Evolutionary conservation across 176 grass and related monocot species (phyloP).

Genomic region (Musa itinerans): DNA sequence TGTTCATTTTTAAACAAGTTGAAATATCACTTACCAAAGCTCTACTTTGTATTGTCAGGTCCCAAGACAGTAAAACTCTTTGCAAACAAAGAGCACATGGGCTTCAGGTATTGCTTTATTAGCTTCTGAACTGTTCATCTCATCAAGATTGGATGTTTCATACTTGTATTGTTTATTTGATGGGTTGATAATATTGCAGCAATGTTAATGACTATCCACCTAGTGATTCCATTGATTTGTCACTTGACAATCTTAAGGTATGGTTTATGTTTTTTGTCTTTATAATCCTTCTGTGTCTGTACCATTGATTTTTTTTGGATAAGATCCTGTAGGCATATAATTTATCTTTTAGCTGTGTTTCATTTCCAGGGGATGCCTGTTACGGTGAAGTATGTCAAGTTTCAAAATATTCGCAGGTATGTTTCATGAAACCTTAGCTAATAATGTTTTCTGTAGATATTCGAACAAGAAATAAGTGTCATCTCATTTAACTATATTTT

Average conservation of each 20-base stretch:
- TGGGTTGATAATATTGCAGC: slow-evolving; percentile 28
- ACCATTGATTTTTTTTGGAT: too few species aligned
- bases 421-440: not conserved
- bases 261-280: not conserved
- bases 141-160: not conserved
- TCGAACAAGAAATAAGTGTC: not conserved
- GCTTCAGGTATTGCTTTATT: slow-evolving; percentile 64
- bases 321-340: not conserved
- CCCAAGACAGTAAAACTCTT: slow-evolving; percentile 81
- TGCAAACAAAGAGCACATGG: slow-evolving; percentile 96
- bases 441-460: not conserved
- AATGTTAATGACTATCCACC: slow-evolving; percentile 91
- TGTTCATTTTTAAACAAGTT: not conserved
- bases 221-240: slow-evolving; percentile 70
- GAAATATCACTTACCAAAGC: not conserved
- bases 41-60: slow-evolving; percentile 34
- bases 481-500: slow-evolving; percentile 4
- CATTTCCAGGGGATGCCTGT: slow-evolving; percentile 52
- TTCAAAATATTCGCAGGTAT: slow-evolving; percentile 98
- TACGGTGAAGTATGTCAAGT: slow-evolving; percentile 86
- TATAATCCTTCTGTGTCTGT: not conserved
- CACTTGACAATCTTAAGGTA: slow-evolving; percentile 70
- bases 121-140: not conserved
- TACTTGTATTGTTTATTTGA: not conserved
- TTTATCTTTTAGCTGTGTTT: not conserved